These are phyloP conservation scores for Saturnispora saitoi DNA, from an alignment of 805 yeast species.

Conservation along the genomic window DNA sequence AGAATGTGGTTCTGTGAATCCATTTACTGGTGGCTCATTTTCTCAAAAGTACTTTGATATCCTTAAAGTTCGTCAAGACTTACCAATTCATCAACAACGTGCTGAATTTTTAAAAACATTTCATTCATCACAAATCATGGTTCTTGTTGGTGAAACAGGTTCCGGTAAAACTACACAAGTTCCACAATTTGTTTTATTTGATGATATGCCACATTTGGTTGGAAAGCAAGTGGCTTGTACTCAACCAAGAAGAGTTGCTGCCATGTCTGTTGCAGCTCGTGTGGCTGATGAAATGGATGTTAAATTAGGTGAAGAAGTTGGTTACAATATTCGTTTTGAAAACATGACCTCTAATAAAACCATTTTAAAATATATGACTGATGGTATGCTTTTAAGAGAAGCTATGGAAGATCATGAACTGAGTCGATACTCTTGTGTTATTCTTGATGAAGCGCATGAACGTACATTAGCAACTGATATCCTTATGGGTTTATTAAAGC, in stretches of 20 bases:
- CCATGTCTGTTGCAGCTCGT: conserved; percentile 96
- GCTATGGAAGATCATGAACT: conserved; percentile 94
- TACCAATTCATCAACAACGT: conserved; percentile 93
- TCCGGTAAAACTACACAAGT: conserved; percentile 98
- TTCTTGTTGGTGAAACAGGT: conserved; percentile 98
- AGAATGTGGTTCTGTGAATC: conserved; percentile 56
- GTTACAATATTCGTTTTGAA: conserved; percentile 91
- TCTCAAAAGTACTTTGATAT: conserved; percentile 68
- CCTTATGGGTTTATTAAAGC: conserved; percentile 87
- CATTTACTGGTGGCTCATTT: conserved; percentile 67
- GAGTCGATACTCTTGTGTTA: conserved; percentile 75
- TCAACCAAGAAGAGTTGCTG: conserved; percentile 96
- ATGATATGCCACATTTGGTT: conserved; percentile 81
- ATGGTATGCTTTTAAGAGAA: conserved; percentile 95
- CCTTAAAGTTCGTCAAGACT: conserved; percentile 66
- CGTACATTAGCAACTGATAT: conserved; percentile 95
- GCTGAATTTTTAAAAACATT: conserved; percentile 78
- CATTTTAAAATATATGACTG: conserved; percentile 91
- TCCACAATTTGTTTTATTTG: conserved; percentile 89
- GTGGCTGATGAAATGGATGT: conserved; percentile 98
- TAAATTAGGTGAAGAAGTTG: conserved; percentile 84
- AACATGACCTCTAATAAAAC: conserved; percentile 77
- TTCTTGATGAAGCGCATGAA: conserved; percentile 97
- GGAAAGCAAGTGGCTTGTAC: conserved; percentile 93
- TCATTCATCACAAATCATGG: conserved; percentile 89